Evolutionary conservation across 2,329 filamentous ascomycete genomes (phyloP).

Genomic region (Lizonia empirigonia): DNA sequence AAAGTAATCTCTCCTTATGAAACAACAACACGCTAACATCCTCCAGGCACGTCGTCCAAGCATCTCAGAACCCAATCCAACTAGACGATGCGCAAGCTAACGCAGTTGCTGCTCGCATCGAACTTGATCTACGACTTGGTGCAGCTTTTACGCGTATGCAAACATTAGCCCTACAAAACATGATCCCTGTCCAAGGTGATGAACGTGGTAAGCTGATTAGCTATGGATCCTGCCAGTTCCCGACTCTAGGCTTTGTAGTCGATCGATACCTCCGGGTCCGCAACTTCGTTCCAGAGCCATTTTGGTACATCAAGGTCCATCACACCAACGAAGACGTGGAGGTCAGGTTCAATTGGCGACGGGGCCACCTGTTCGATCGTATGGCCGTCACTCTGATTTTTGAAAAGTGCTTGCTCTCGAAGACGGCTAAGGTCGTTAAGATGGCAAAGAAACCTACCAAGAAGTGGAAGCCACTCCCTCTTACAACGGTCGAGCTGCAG

Average conservation of each 20-base stretch:
- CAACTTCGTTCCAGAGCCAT: slow-evolving; percentile 89
- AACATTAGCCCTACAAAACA: slow-evolving; percentile 73
- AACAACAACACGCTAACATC: neutral
- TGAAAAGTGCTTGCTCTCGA: slow-evolving; percentile 80
- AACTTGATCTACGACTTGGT: slow-evolving; percentile 88
- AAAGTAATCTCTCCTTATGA: slow-evolving; percentile 52
- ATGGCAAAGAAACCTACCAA: slow-evolving; percentile 89
- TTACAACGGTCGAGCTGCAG: slow-evolving; percentile 95
- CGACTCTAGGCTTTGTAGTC: slow-evolving; percentile 94
- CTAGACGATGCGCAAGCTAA: slow-evolving; percentile 86
- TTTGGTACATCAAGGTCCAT: slow-evolving; percentile 89
- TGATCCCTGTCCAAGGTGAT: slow-evolving; percentile 68
- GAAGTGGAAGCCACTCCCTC: slow-evolving; percentile 90
- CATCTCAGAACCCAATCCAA: slow-evolving; percentile 75
- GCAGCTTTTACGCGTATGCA: slow-evolving; percentile 90
- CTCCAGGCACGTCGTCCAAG: slow-evolving; percentile 79
- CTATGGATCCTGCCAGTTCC: slow-evolving; percentile 97
- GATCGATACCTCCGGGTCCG: slow-evolving; percentile 93
- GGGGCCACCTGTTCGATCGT: slow-evolving; percentile 85
- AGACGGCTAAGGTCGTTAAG: slow-evolving; percentile 78
- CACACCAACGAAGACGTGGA: slow-evolving; percentile 78
- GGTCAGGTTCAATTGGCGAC: slow-evolving; percentile 83
- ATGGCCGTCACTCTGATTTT: slow-evolving; percentile 80
- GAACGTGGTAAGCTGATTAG: slow-evolving; percentile 70
- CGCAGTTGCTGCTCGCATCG: slow-evolving; percentile 86